phyloP scores from a whole-genome alignment of 768 basidiomycete species.

The Hygrophoropsis aurantiaca region DNA sequence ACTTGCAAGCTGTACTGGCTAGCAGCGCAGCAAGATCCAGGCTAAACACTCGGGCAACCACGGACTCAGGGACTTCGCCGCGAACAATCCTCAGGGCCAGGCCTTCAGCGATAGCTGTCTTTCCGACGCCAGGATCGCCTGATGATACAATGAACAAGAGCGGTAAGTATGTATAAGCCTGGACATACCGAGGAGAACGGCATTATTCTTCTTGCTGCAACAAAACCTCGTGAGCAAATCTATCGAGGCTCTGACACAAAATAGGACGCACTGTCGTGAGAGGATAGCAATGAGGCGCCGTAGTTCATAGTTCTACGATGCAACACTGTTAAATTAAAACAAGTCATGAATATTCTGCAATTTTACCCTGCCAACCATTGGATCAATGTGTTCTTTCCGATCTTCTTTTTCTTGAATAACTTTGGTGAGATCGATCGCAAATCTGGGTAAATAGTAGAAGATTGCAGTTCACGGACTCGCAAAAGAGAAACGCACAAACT shows the following conservation, averaged over 20 bases:
- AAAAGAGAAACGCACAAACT: background rate
- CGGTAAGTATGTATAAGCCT: background rate
- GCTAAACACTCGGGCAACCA: conserved; percentile 6
- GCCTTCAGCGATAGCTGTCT: conserved; percentile 6
- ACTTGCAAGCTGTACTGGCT: conserved; percentile 8
- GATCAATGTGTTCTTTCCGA: conserved; percentile 1
- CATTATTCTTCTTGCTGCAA: conserved; percentile 9
- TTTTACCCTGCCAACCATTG: conserved; percentile 5
- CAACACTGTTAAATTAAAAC: background rate
- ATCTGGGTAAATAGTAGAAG: background rate
- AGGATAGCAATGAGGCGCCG: conserved; percentile 1
- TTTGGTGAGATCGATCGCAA: conserved; percentile 5
- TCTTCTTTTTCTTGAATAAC: conserved; percentile 4
- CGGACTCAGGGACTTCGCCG: conserved; percentile 4
- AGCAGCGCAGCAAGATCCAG: conserved; percentile 7
- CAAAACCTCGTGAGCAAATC: background rate
- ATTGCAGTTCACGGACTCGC: no score
- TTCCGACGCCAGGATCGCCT: conserved; percentile 8
- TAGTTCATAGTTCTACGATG: background rate
- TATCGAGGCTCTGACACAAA: background rate
- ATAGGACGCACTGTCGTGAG: background rate
- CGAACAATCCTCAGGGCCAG: conserved; percentile 2
- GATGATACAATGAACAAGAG: background rate
- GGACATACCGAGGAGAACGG: conserved; percentile 5
- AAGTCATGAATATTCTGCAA: background rate